phyloP scores from a whole-genome alignment of 192 early-diverging fungal genomes.

The Backusella tuberculispora region DNA sequence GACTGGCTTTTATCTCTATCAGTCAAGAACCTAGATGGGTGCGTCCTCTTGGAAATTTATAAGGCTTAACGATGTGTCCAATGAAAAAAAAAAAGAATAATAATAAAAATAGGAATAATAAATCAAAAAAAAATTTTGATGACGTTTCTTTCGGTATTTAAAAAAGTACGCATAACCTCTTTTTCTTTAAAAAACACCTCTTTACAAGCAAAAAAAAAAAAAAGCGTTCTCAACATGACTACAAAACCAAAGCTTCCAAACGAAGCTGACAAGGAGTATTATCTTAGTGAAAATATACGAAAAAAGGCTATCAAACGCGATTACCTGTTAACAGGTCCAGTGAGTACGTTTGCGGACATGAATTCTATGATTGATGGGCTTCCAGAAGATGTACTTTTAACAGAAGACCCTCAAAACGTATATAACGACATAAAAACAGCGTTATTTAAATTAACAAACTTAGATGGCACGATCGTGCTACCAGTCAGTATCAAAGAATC shows the following conservation, averaged over 20 bases:
- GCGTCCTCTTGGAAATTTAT: conserved; percentile 10
- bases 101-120: not conserved
- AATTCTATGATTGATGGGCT: not conserved
- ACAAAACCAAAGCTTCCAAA: not conserved
- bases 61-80: conserved; percentile 22
- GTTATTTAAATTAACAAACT: not conserved
- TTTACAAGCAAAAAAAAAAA: not conserved
- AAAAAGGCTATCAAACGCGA: not conserved
- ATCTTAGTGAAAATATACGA: not conserved
- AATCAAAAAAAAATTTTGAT: too few relatives aligned
- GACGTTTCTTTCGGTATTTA: too few relatives aligned
- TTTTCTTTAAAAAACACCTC: too few relatives aligned
- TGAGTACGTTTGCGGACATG: not conserved
- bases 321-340: not conserved
- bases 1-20: conserved; percentile 15
- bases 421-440: not conserved
- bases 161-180: not conserved
- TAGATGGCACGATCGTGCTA: not conserved
- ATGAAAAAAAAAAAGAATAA: conserved; percentile 3
- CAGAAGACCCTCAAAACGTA: not conserved
- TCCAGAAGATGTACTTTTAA: not conserved
- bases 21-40: conserved; percentile 10
- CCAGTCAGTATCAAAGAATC: not conserved
- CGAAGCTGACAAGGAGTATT: not conserved
- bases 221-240: not conserved